These are phyloP conservation scores for Mortierella alpina DNA, from an alignment of 192 early-diverging fungal species.

Conservation along the genomic window DNA sequence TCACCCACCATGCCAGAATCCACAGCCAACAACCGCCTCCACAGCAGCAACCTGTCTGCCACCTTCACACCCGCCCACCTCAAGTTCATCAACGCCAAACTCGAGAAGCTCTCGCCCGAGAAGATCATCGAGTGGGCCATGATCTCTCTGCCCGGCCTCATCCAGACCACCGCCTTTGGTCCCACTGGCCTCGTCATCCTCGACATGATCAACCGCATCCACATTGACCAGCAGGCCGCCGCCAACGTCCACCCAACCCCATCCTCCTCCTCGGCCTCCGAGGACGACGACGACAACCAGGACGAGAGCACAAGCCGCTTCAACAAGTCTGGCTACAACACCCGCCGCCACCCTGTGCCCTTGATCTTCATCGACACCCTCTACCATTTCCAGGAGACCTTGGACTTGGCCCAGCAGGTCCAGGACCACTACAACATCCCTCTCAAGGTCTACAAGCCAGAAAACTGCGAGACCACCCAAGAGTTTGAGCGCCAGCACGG, in stretches of 20 bases:
- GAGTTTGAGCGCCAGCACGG: slow-evolving; percentile 84
- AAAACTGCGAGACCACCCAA: slow-evolving; percentile 63
- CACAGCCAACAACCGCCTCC: slow-evolving; percentile 8
- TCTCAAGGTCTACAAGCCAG: slow-evolving; percentile 81
- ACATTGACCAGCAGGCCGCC: slow-evolving; percentile 59
- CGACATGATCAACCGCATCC: slow-evolving; percentile 85
- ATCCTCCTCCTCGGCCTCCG: slow-evolving; percentile 40
- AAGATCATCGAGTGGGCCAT: slow-evolving; percentile 92
- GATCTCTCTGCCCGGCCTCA: slow-evolving; percentile 79
- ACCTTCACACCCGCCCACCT: slow-evolving; percentile 71
- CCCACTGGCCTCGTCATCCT: slow-evolving; percentile 89
- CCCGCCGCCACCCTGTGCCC: slow-evolving; percentile 69
- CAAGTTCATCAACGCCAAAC: slow-evolving; percentile 78
- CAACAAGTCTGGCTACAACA: slow-evolving; percentile 51
- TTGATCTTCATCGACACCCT: slow-evolving; percentile 96
- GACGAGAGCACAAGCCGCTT: slow-evolving; percentile 25
- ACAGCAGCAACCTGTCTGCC: background rate
- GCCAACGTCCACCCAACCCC: slow-evolving; percentile 48
- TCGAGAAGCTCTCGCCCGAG: slow-evolving; percentile 74
- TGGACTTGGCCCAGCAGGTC: slow-evolving; percentile 78
- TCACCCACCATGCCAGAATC: slow-evolving; percentile 42
- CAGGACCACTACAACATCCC: slow-evolving; percentile 76
- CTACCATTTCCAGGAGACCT: slow-evolving; percentile 94
- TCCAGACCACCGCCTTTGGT: slow-evolving; percentile 96
- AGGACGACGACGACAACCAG: slow-evolving; percentile 40